phyloP scores from a whole-genome alignment of 1,284 basidiomycete genomes.

The Hypsizygus ulmarius region DNA sequence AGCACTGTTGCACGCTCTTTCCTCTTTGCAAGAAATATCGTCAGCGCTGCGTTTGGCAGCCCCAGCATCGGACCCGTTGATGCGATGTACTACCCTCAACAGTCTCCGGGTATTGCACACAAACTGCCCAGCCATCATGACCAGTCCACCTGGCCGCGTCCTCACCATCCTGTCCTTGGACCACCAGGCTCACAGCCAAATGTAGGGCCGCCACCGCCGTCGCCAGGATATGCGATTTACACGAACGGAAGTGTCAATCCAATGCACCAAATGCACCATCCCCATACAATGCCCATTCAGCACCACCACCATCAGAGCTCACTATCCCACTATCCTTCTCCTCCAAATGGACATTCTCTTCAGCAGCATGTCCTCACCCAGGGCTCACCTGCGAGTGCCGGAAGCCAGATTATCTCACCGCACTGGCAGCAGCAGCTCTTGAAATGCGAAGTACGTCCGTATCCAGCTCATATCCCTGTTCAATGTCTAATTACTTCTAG shows the following conservation, averaged over 20 bases:
- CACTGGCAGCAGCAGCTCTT: conserved; percentile 82
- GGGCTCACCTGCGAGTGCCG: conserved; percentile 60
- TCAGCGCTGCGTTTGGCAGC: conserved; percentile 9
- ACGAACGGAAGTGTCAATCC: conserved; percentile 57
- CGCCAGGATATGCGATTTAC: conserved; percentile 70
- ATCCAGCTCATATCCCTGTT: conserved; percentile 11
- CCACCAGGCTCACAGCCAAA: conserved; percentile 51
- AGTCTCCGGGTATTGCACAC: conserved; percentile 73
- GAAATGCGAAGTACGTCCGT: conserved; percentile 68
- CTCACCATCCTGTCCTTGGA: conserved; percentile 59
- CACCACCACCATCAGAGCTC: conserved; percentile 78
- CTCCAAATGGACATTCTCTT: conserved; percentile 59
- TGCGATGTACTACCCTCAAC: conserved; percentile 77
- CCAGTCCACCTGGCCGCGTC: conserved; percentile 64
- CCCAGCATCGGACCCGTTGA: conserved; percentile 27
- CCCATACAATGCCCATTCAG: conserved; percentile 52
- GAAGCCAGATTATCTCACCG: conserved; percentile 60
- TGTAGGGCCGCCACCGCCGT: conserved; percentile 60
- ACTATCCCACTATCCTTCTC: conserved; percentile 70
- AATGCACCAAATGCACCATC: conserved; percentile 61
- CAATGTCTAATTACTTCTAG: conserved; percentile 35
- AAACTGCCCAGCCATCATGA: conserved; percentile 70
- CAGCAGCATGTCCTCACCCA: conserved; percentile 55
- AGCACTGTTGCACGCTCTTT: background rate
- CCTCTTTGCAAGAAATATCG: background rate